Conservation (phyloP, 2,329 filamentous ascomycete genomes). For the Stemphylium lycopersici region DNA sequence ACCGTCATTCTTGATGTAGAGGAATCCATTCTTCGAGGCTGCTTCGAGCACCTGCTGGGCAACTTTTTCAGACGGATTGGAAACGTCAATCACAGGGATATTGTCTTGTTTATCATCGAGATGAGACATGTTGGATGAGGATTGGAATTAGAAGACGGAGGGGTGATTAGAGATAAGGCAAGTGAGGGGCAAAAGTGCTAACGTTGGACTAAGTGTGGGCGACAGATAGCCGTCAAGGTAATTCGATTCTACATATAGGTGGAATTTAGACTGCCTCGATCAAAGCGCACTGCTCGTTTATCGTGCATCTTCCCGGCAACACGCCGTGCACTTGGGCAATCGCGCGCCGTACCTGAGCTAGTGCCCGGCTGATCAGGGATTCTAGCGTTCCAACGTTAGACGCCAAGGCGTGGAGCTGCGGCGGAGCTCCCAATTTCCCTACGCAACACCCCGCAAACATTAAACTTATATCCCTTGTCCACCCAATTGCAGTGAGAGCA, state of each 20-base stretch:
- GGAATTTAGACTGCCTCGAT: no score
- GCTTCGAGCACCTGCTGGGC: conserved; percentile 75
- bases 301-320: not conserved
- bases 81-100: conserved; percentile 86
- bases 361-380: conserved; percentile 19
- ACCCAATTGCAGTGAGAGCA: not conserved
- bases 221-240: no score
- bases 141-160: not conserved
- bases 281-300: not conserved
- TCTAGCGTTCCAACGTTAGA: not conserved
- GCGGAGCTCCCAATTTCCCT: conserved; percentile 22
- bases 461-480: not conserved
- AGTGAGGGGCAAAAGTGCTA: conserved; percentile 10
- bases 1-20: conserved; percentile 81
- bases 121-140: conserved; percentile 21
- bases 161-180: not conserved
- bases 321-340: not conserved
- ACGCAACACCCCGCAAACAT: conserved; percentile 11
- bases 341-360: conserved; percentile 20
- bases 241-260: no score
- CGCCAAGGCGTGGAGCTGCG: conserved; percentile 16
- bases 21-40: conserved; percentile 82
- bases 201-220: no score
- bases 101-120: conserved; percentile 9
- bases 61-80: conserved; percentile 64